phyloP scores from a whole-genome alignment of 345 rosid genomes.

The Salix arbutifolia region DNA sequence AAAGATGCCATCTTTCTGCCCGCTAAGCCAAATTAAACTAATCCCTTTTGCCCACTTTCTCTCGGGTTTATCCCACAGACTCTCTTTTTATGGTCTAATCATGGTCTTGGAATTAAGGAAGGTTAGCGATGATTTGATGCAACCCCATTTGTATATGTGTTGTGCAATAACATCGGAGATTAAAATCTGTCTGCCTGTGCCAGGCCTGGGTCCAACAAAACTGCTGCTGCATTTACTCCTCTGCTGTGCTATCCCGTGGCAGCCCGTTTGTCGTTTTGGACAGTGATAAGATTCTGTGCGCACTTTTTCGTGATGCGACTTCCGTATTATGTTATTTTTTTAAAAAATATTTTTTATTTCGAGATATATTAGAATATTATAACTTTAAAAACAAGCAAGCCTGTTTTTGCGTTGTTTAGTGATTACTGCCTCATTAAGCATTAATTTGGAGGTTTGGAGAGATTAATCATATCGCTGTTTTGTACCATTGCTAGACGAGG shows the following conservation, averaged over 20 bases:
- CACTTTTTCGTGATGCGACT: too few species aligned
- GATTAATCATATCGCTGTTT: too few species aligned
- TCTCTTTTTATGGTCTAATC: slow-evolving; percentile 2
- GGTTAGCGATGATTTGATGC: slow-evolving; percentile 6
- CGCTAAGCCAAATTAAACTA: background rate
- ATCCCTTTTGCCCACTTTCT: background rate
- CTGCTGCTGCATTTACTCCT: slow-evolving; percentile 19
- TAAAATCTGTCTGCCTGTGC: slow-evolving; percentile 33
- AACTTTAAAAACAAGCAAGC: too few species aligned
- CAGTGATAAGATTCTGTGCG: slow-evolving; percentile 15
- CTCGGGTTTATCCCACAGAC: background rate
- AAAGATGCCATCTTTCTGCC: background rate
- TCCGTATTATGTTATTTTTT: too few species aligned
- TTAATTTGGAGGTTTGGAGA: too few species aligned
- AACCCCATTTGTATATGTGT: background rate
- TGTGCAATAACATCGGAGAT: slow-evolving; percentile 19
- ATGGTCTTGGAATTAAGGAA: slow-evolving; percentile 21
- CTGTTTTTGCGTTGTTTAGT: too few species aligned
- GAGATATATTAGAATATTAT: too few species aligned
- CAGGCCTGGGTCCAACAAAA: slow-evolving; percentile 33
- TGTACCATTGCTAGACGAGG: too few species aligned
- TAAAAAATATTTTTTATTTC: too few species aligned
- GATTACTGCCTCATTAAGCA: too few species aligned
- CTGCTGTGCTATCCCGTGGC: slow-evolving; percentile 2
- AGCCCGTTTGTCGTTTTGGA: slow-evolving; percentile 23